Conservation (phyloP, 2,329 filamentous ascomycete species). For the Colletotrichum destructivum region DNA sequence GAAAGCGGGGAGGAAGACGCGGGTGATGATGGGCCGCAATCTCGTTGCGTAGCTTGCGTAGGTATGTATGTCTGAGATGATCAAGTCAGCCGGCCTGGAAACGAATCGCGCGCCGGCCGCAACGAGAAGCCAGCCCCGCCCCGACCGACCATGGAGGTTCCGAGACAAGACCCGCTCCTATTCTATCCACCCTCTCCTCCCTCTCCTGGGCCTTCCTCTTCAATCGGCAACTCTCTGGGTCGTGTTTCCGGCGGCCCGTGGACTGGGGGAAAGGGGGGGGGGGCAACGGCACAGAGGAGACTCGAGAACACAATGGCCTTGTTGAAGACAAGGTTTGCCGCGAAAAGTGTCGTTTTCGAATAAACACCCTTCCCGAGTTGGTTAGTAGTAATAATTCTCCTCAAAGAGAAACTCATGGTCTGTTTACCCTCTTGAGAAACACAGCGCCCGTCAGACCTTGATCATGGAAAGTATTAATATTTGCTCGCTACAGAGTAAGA, state of each 20-base stretch:
- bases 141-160: constrained; percentile 34
- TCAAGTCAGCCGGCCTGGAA: constrained; percentile 9
- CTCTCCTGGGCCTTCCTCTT: not conserved
- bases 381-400: not conserved
- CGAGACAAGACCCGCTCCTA: constrained; percentile 31
- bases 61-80: constrained; percentile 6
- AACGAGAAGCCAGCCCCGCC: constrained; percentile 33
- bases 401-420: constrained; percentile 6
- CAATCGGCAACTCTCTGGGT: constrained; percentile 18
- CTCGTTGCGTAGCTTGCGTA: constrained; percentile 17
- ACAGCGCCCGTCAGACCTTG: not conserved
- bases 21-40: constrained; percentile 8
- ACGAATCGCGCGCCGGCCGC: constrained; percentile 31
- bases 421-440: not conserved
- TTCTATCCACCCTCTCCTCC: not conserved
- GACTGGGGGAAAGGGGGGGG: not conserved
- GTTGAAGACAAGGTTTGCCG: constrained; percentile 5
- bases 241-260: constrained; percentile 24
- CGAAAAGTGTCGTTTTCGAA: constrained; percentile 13
- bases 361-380: constrained; percentile 15
- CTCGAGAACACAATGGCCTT: constrained; percentile 32
- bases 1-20: constrained; percentile 13
- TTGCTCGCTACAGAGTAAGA: not conserved
- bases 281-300: constrained; percentile 33
- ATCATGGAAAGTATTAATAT: not conserved